These are phyloP conservation scores for Vitis hybrid DNA, from an alignment of 177 flowering plant genomes.

Conservation along the genomic window DNA sequence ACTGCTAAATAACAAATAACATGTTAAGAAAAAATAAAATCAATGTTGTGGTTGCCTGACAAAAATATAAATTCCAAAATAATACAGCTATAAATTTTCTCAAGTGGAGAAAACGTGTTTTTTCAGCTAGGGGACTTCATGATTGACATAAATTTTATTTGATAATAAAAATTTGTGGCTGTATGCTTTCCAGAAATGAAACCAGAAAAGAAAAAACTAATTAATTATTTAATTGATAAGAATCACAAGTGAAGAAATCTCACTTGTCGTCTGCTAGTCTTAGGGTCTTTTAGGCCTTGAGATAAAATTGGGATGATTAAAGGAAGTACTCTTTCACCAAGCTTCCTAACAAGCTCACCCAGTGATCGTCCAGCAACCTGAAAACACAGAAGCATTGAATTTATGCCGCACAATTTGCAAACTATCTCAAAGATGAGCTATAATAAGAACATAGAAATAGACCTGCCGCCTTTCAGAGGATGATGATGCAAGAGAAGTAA, in stretches of 20 bases:
- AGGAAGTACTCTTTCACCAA: constrained; percentile 97
- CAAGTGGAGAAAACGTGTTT: too few relatives aligned
- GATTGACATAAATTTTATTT: too few relatives aligned
- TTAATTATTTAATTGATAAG: neutral
- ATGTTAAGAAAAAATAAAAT: too few relatives aligned
- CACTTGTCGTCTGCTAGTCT: constrained; percentile 88
- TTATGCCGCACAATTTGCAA: neutral
- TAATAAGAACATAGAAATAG: neutral
- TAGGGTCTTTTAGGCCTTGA: constrained; percentile 67
- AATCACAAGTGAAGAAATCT: constrained; percentile 15
- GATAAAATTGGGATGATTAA: constrained; percentile 86
- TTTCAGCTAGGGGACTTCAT: too few relatives aligned
- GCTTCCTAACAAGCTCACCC: constrained; percentile 98
- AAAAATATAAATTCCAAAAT: too few relatives aligned
- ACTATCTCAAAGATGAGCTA: neutral
- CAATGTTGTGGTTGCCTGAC: too few relatives aligned
- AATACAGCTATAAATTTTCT: too few relatives aligned
- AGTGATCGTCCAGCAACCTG: constrained; percentile 92
- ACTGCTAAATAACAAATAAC: too few relatives aligned
- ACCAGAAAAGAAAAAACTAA: neutral
- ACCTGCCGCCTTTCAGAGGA: constrained; percentile 99
- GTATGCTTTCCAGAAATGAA: too few relatives aligned
- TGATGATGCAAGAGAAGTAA: constrained; percentile 89
- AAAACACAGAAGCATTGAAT: neutral
- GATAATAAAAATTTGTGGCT: too few relatives aligned